Conservation (phyloP, 2,329 filamentous ascomycete genomes). For the Colletotrichum spinosum region DNA sequence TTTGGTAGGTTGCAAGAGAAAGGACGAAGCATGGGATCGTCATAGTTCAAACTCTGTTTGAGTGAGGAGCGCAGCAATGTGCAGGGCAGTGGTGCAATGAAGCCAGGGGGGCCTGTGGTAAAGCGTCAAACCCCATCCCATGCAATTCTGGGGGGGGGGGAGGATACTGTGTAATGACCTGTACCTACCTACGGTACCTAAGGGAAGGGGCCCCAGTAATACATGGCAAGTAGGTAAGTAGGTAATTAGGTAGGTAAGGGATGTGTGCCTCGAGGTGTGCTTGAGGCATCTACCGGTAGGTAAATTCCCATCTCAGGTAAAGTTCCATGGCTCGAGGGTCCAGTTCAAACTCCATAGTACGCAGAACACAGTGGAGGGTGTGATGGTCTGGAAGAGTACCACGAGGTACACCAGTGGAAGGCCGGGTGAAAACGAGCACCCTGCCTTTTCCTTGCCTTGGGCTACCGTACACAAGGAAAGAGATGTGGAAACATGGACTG, state of each 20-base stretch:
- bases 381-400: too few species aligned
- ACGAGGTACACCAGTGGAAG: too few species aligned
- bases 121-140: constrained; percentile 29
- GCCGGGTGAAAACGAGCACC: too few species aligned
- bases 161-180: neutral
- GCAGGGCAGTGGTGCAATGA: too few species aligned
- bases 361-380: too few species aligned
- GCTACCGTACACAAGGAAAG: too few species aligned
- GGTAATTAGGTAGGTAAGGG: neutral
- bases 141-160: constrained; percentile 30
- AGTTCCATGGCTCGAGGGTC: too few species aligned
- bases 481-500: neutral
- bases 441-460: too few species aligned
- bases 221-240: neutral
- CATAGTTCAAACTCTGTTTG: constrained; percentile 40
- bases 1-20: neutral
- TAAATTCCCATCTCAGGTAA: too few species aligned
- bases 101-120: constrained; percentile 7
- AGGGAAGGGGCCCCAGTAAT: too few species aligned
- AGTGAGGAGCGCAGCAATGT: neutral
- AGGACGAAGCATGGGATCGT: constrained; percentile 26
- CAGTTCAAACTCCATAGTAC: too few species aligned
- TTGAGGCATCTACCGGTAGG: neutral
- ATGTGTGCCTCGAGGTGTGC: neutral
- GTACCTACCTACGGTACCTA: neutral